Conservation (phyloP, 768 basidiomycete species). For the Boletus subparvulus region DNA sequence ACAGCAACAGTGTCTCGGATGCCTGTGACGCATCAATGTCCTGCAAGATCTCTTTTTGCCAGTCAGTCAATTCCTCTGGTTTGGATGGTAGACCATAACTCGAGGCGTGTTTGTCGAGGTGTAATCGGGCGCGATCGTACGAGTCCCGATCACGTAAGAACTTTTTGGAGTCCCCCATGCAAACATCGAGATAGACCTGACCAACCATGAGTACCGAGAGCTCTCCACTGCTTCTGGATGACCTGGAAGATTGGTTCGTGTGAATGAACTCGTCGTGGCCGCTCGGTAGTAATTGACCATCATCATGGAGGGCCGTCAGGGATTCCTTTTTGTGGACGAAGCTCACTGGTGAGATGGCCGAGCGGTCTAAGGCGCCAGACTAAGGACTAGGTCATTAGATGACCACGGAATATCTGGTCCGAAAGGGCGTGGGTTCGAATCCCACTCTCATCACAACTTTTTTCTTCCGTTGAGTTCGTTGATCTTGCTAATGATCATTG, state of each 20-base stretch:
- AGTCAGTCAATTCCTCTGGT: constrained; percentile 41
- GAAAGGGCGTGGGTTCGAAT: constrained; percentile 45
- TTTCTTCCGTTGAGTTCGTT: neutral
- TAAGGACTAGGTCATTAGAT: constrained; percentile 42
- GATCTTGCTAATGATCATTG: neutral
- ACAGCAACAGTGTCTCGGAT: constrained; percentile 30
- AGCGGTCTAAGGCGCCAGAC: constrained; percentile 65
- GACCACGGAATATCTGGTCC: constrained; percentile 34
- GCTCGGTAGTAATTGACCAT: neutral
- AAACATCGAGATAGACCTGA: constrained; percentile 42
- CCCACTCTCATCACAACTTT: constrained; percentile 34
- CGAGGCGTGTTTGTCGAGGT: constrained; percentile 36
- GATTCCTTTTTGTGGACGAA: too few relatives aligned
- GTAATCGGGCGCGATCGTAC: constrained; percentile 36
- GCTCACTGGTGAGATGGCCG: constrained; percentile 45
- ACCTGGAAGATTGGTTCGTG: neutral
- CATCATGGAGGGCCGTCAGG: neutral
- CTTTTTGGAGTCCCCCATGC: constrained; percentile 37
- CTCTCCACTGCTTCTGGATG: neutral
- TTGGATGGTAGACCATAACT: constrained; percentile 44
- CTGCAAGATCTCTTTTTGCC: constrained; percentile 48
- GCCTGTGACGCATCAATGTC: constrained; percentile 36
- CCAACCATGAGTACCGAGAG: constrained; percentile 4
- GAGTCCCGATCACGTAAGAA: constrained; percentile 25
- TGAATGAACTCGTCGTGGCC: neutral